Evolutionary conservation across 108 stramenopile species (phyloP), one percentile per base, ranked within the genome.

Genomic region (Cyclostephanos invisitatus): DNA sequence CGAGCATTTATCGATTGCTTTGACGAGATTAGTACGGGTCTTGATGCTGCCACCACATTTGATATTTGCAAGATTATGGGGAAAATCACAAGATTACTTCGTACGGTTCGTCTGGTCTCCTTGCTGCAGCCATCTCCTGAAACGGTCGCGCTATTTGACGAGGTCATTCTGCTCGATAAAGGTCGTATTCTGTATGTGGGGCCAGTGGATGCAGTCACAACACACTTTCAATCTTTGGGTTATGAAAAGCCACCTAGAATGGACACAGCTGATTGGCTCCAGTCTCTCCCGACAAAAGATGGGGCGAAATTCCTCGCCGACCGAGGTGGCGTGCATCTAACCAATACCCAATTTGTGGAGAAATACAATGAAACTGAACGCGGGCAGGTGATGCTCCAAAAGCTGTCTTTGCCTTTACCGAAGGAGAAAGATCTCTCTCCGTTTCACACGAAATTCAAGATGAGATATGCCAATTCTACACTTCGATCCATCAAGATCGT

Each of bases 61-160:
- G 64, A 95, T 71, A 95, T 97, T 66, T 73, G 87, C 67, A 70
- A 79, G 35, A 38, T 83, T 27, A 51, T 91, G n/a, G 64, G 65
- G 14, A 57, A 77, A 49, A 70, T 66, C 9, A 66, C 80, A 11
- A 77, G 85, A 20, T 36, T 68, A n/a, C 60, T 64, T 32, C 32
- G 70, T 10, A 29, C 38, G 7, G 80, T 90, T 12, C 67, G 62
- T 36, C 76, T 96, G 15, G 76, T 95, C 11, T 83, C 89, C 3
- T 87, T 97, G 37, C 84, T 96, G 7, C 96, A 96, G 65, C 95
- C 96, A 21, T 88, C 95, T 0, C 95, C 93, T 3, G 95, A 97
- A 82, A 92, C 91, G n/a, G 93, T 93, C 32, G 91, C 90, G 22
- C 77, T 94, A 38, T 98, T 98, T 75, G 96, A 97, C 67, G 89